A percentile compares a stretch with the other conserved stretches of the same genome.
Conservation (phyloP, 2,329 filamentous ascomycete genomes). For the Colletotrichum endophyticum region DNA sequence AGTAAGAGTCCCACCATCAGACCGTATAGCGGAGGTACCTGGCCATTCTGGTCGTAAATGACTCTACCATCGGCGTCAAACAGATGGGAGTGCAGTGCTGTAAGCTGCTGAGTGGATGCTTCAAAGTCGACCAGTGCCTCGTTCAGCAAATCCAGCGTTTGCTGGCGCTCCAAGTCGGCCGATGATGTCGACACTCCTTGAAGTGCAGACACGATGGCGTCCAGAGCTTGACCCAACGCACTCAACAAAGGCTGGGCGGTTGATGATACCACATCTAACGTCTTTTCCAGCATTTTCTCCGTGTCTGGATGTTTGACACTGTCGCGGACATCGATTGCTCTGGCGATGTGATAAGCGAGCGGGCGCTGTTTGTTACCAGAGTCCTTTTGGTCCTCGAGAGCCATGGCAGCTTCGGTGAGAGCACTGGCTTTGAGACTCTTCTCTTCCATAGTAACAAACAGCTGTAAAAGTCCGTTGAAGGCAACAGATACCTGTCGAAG, state of each 20-base stretch:
- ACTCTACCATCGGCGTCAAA: not conserved
- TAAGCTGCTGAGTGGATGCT: not conserved
- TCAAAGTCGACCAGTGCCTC: accelerated
- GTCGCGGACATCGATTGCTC: not conserved
- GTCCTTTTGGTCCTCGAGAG: not conserved
- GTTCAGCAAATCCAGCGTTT: accelerated
- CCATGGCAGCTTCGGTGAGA: not conserved
- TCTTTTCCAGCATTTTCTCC: not conserved
- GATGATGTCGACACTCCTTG: accelerated
- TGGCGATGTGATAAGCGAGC: not conserved
- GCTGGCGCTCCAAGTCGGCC: accelerated
- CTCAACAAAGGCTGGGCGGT: accelerated
- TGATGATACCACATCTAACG: not conserved
- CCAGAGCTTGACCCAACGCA: not conserved
- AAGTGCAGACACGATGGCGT: not conserved
- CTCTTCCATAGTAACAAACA: not conserved
- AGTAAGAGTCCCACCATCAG: not conserved
- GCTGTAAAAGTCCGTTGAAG: not conserved
- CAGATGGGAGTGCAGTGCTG: not conserved
- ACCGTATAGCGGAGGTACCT: not conserved
- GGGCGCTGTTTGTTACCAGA: not conserved
- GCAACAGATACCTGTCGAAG: not conserved
- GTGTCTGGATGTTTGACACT: not conserved
- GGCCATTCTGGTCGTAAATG: not conserved
- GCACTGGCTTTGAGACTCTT: not conserved